Evolutionary conservation across 371 early-diverging fungal genomes (phyloP).

Genomic region (Fennellomyces sp.): DNA sequence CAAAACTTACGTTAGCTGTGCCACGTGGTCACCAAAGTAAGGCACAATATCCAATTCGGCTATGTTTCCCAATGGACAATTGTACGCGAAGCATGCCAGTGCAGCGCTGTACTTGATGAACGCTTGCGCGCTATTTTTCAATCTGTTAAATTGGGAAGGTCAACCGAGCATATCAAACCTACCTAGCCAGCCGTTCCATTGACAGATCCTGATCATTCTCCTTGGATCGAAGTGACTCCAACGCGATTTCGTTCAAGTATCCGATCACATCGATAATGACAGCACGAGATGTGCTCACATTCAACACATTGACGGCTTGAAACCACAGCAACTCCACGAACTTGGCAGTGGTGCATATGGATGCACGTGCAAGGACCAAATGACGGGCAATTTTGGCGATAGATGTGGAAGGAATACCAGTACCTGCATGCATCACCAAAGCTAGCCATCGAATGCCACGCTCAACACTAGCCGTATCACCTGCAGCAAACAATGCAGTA

Average conservation of each 20-base stretch:
- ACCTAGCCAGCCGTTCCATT: slow-evolving; percentile 27
- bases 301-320: slow-evolving; percentile 41
- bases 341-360: slow-evolving; percentile 31
- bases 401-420: slow-evolving; percentile 40
- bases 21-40: slow-evolving; percentile 29
- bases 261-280: slow-evolving; percentile 46
- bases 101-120: slow-evolving; percentile 46
- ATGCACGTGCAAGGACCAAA: slow-evolving; percentile 27
- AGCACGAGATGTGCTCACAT: slow-evolving; percentile 27
- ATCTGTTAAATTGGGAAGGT: background rate
- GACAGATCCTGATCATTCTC: slow-evolving; percentile 25
- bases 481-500: slow-evolving; percentile 29
- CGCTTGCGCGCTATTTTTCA: slow-evolving; percentile 18
- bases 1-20: slow-evolving; percentile 34
- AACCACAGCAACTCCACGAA: slow-evolving; percentile 53
- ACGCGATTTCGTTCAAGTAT: slow-evolving; percentile 37
- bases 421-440: slow-evolving; percentile 43
- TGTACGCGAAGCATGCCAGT: slow-evolving; percentile 40
- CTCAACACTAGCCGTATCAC: slow-evolving; percentile 25
- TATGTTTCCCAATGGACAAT: slow-evolving; percentile 41
- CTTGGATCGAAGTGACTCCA: slow-evolving; percentile 21
- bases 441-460: slow-evolving; percentile 52
- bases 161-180: background rate
- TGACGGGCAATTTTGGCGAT: slow-evolving; percentile 40
- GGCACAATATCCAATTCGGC: slow-evolving; percentile 45